These are phyloP conservation scores for Haplosporangium sp. DNA, from an alignment of 371 early-diverging fungal genomes.

Conservation along the genomic window DNA sequence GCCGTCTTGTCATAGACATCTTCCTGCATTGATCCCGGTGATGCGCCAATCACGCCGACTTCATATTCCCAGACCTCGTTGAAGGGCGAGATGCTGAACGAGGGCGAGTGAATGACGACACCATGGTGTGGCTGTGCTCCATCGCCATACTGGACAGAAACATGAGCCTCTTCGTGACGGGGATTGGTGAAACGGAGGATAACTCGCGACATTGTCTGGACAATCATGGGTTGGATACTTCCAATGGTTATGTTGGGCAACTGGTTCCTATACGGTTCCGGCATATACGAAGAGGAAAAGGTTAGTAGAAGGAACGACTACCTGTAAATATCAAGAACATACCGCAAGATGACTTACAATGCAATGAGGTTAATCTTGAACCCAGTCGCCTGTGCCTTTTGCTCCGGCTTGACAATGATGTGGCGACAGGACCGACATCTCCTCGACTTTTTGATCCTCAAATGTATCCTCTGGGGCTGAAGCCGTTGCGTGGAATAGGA, in stretches of 20 bases:
- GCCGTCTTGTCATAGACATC: slow-evolving; percentile 69
- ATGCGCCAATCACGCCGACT: slow-evolving; percentile 60
- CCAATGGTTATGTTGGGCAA: slow-evolving; percentile 83
- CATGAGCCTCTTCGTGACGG: slow-evolving; percentile 74
- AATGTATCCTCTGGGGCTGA: slow-evolving; percentile 86
- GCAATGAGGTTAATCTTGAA: slow-evolving; percentile 92
- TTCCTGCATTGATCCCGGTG: slow-evolving; percentile 44
- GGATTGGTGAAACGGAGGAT: slow-evolving; percentile 90
- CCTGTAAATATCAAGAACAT: slow-evolving; percentile 4
- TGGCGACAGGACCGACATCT: slow-evolving; percentile 90
- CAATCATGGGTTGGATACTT: slow-evolving; percentile 66
- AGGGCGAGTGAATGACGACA: slow-evolving; percentile 73
- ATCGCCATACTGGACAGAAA: slow-evolving; percentile 61
- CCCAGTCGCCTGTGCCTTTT: slow-evolving; percentile 86
- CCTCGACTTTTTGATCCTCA: slow-evolving; percentile 87
- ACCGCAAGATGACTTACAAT: slow-evolving; percentile 59
- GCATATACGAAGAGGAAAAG: no score
- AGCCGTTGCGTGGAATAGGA: slow-evolving; percentile 68
- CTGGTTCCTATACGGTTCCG: slow-evolving; percentile 62
- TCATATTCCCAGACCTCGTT: slow-evolving; percentile 90
- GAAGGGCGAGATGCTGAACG: slow-evolving; percentile 80
- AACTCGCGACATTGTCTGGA: slow-evolving; percentile 65
- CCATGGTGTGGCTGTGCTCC: slow-evolving; percentile 37
- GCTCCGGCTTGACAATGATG: slow-evolving; percentile 91
- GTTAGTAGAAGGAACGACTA: no score